Conservation (phyloP, 768 basidiomycete species). For the Boletus tomentosulus region DNA sequence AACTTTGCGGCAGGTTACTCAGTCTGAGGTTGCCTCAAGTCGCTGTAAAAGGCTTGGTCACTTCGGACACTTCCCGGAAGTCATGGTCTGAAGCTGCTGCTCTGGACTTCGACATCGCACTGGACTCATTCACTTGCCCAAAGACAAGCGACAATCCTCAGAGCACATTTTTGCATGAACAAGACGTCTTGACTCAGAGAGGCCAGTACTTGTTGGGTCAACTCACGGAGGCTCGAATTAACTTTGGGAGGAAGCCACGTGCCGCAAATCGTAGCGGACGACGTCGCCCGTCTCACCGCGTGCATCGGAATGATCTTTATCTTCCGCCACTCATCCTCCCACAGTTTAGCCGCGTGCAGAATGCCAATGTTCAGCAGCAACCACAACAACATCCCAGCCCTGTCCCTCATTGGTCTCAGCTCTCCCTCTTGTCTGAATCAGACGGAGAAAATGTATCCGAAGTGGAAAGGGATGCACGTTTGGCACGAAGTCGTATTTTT, state of each 20-base stretch:
- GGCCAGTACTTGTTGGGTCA: constrained; percentile 49
- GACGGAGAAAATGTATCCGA: constrained; percentile 61
- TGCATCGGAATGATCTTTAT: constrained; percentile 50
- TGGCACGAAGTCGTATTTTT: constrained; percentile 62
- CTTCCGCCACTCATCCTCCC: constrained; percentile 37
- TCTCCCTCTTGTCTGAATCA: constrained; percentile 50
- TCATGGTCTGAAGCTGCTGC: constrained; percentile 68
- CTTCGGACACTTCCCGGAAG: constrained; percentile 34
- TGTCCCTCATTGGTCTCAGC: constrained; percentile 18
- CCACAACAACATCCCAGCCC: not conserved
- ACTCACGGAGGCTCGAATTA: constrained; percentile 13
- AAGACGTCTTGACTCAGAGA: constrained; percentile 69
- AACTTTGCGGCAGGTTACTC: constrained; percentile 59
- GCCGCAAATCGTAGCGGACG: not conserved
- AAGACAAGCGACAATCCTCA: constrained; percentile 58
- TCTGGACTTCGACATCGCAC: constrained; percentile 46
- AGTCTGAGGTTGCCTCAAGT: constrained; percentile 54
- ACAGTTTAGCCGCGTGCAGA: constrained; percentile 13
- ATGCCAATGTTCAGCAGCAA: constrained; percentile 1
- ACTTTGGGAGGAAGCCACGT: not conserved
- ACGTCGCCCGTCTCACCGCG: constrained; percentile 8
- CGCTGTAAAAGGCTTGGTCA: constrained; percentile 47
- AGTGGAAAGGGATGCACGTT: constrained; percentile 63
- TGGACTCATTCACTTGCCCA: constrained; percentile 65
- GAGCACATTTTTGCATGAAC: constrained; percentile 58